These are phyloP conservation scores for Salix udensis DNA, from an alignment of 345 rosid genomes.

Conservation along the genomic window DNA sequence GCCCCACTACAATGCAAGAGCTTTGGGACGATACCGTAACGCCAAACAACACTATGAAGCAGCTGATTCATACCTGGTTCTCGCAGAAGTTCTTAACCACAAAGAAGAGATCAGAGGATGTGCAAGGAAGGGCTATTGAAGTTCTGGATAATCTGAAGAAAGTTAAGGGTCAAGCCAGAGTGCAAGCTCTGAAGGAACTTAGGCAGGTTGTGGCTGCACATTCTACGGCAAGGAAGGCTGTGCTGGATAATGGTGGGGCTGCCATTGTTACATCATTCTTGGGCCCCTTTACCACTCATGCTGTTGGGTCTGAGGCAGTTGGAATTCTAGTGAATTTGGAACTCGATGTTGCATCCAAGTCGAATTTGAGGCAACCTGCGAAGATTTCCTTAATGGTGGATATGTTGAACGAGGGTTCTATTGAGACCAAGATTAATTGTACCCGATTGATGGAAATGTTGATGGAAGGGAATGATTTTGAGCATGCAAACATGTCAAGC, in stretches of 20 bases:
- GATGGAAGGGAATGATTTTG: conserved; percentile 53
- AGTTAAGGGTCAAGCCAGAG: conserved; percentile 64
- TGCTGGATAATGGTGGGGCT: conserved; percentile 56
- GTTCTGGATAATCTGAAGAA: conserved; percentile 51
- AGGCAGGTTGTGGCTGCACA: conserved; percentile 49
- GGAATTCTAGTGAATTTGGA: conserved; percentile 63
- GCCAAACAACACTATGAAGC: conserved; percentile 60
- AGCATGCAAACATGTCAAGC: conserved; percentile 19
- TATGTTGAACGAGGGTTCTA: conserved; percentile 62
- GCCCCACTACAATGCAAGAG: conserved; percentile 87
- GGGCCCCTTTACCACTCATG: conserved; percentile 68
- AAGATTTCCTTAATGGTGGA: conserved; percentile 59
- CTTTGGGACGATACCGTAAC: conserved; percentile 69
- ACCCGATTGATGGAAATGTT: conserved; percentile 47
- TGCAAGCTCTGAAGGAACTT: conserved; percentile 59
- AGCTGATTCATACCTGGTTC: conserved; percentile 66
- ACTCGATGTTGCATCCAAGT: conserved; percentile 49
- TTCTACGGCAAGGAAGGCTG: conserved; percentile 45
- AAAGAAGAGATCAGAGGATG: conserved; percentile 73
- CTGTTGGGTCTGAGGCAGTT: conserved; percentile 64
- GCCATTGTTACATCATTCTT: conserved; percentile 43
- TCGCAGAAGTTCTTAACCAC: conserved; percentile 54
- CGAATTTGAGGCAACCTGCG: conserved; percentile 62
- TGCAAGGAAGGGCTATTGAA: conserved; percentile 59
- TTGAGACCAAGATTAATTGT: conserved; percentile 61